Evolutionary conservation across 352 stramenopile species (phyloP).

Genomic region (Globisporangium okanoganense): DNA sequence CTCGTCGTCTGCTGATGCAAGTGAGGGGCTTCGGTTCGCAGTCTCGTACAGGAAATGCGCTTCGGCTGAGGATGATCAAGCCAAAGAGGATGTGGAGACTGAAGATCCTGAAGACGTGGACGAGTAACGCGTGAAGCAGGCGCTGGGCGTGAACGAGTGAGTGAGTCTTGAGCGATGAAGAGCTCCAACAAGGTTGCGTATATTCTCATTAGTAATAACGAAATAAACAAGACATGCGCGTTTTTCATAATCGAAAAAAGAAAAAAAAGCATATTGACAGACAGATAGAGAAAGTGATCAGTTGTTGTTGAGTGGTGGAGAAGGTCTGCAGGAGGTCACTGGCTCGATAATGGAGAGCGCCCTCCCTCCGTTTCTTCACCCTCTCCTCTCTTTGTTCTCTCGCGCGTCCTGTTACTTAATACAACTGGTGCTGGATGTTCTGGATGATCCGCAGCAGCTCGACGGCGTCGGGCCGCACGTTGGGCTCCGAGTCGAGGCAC

Average conservation of each 20-base stretch:
- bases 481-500: conserved; percentile 67
- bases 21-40: conserved; percentile 1
- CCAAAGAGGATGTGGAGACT: neutral
- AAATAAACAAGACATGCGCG: neutral
- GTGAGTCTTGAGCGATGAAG: neutral
- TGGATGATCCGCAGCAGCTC: conserved; percentile 73
- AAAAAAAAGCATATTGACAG: conserved; percentile 8
- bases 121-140: neutral
- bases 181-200: neutral
- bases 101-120: neutral
- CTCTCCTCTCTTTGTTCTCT: neutral
- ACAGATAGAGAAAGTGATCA: conserved; percentile 4
- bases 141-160: neutral
- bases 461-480: conserved; percentile 55
- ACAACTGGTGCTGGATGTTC: conserved; percentile 51
- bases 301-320: neutral
- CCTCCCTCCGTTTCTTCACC: neutral
- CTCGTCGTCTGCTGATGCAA: neutral
- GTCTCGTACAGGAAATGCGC: conserved; percentile 12
- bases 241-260: neutral
- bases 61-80: neutral
- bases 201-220: neutral
- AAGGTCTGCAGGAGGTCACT: neutral
- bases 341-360: neutral
- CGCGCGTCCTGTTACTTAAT: neutral